These are phyloP conservation scores for Ophioceras dolichostomum DNA, from an alignment of 2,329 filamentous ascomycete species.

Conservation along the genomic window DNA sequence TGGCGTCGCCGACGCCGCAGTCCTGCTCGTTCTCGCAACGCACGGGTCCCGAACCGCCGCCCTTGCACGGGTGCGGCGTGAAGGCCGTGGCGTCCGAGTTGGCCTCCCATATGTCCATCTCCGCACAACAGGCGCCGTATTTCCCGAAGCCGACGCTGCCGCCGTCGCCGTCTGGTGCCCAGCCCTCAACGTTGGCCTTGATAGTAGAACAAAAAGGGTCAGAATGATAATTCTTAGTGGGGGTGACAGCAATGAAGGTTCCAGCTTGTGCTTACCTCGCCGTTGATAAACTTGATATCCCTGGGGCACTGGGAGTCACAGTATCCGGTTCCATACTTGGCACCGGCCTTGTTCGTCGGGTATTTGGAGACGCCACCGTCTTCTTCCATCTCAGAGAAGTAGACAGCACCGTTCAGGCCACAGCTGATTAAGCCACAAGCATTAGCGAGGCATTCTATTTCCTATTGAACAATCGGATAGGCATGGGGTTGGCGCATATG, in stretches of 20 bases:
- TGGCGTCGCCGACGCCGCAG: constrained; percentile 25
- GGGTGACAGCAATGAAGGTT: too few species aligned
- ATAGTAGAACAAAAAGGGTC: constrained; percentile 16
- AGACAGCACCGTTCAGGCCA: constrained; percentile 52
- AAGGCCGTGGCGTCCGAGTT: constrained; percentile 44
- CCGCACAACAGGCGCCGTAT: constrained; percentile 42
- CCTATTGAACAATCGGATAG: not conserved
- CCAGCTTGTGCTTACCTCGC: too few species aligned
- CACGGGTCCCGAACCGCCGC: constrained; percentile 20
- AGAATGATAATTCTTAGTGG: constrained; percentile 11
- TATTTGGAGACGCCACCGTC: constrained; percentile 38
- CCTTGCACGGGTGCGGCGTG: constrained; percentile 45
- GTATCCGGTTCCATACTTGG: constrained; percentile 46
- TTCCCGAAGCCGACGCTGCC: constrained; percentile 35
- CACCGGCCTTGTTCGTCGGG: constrained; percentile 31
- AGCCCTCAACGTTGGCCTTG: constrained; percentile 36
- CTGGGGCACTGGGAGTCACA: constrained; percentile 37
- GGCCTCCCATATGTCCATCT: constrained; percentile 54
- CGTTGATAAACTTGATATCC: constrained; percentile 40
- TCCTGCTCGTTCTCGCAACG: constrained; percentile 30
- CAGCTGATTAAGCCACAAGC: constrained; percentile 23
- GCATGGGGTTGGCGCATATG: too few species aligned
- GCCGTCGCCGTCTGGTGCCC: constrained; percentile 32
- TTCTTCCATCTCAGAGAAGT: constrained; percentile 41
- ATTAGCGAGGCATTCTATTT: not conserved